Evolutionary conservation across 2,329 filamentous ascomycete genomes (phyloP).

Genomic region (Aspergillus fumigatiaffinis): DNA sequence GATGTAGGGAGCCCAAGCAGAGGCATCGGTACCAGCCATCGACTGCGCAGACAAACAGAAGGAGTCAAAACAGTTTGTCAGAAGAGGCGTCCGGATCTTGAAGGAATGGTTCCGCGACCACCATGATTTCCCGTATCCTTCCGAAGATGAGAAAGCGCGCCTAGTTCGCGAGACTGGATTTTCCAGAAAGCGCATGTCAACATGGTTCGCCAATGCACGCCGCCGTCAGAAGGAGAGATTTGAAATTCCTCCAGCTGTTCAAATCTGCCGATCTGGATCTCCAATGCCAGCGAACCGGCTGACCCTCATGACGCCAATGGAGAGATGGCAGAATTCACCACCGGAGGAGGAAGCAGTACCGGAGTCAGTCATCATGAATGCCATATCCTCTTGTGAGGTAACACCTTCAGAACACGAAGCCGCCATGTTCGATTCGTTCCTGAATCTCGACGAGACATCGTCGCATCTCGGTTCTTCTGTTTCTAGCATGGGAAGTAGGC

Average conservation of each 20-base stretch:
- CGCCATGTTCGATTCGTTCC: slow-evolving; percentile 4
- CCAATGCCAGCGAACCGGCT: slow-evolving; percentile 39
- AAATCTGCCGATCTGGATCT: slow-evolving; percentile 38
- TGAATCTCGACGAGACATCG: slow-evolving; percentile 26
- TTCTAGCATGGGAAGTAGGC: slow-evolving; percentile 27
- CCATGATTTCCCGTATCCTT: slow-evolving; percentile 47
- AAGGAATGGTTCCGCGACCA: slow-evolving; percentile 47
- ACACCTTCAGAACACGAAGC: slow-evolving; percentile 2
- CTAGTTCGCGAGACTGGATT: slow-evolving; percentile 45
- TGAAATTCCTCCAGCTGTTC: slow-evolving; percentile 20
- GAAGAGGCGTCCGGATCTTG: slow-evolving; percentile 44
- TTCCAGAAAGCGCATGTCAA: slow-evolving; percentile 44
- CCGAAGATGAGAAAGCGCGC: slow-evolving; percentile 43
- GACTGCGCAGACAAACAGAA: slow-evolving; percentile 11
- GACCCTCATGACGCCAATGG: slow-evolving; percentile 44
- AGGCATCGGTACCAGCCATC: background rate
- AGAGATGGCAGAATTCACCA: slow-evolving; percentile 44
- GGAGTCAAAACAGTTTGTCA: slow-evolving; percentile 39
- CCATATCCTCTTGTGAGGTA: slow-evolving; percentile 22
- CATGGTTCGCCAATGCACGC: slow-evolving; percentile 52
- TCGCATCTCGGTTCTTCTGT: slow-evolving; percentile 27
- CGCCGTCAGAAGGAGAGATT: slow-evolving; percentile 43
- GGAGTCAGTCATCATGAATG: slow-evolving; percentile 37
- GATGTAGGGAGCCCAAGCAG: background rate
- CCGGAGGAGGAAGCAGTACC: slow-evolving; percentile 46